phyloP scores from a whole-genome alignment of 306 rosid genomes.

The Quercus robur region DNA sequence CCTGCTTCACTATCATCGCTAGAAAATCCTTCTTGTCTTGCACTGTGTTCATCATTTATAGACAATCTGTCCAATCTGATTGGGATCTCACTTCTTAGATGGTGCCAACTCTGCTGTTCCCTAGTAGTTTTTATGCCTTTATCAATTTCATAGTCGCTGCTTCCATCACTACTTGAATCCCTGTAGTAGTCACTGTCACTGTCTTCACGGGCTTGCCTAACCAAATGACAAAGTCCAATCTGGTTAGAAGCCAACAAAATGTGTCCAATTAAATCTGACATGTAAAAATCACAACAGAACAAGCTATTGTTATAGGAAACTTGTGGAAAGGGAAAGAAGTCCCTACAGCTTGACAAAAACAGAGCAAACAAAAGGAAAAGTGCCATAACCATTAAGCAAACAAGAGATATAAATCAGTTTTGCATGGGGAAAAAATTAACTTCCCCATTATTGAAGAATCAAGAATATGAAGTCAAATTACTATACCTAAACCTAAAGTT shows the following conservation, averaged over 20 bases:
- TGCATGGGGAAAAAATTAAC: not conserved
- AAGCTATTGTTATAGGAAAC: not conserved
- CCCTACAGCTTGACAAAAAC: not conserved
- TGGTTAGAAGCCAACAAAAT: conserved; percentile 4
- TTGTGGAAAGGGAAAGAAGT: not conserved
- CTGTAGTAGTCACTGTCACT: conserved; percentile 53
- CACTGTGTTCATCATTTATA: conserved; percentile 31
- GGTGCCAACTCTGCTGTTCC: conserved; percentile 33
- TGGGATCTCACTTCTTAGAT: conserved; percentile 25
- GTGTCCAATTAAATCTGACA: not conserved
- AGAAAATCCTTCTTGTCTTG: conserved; percentile 52
- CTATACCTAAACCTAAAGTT: not conserved
- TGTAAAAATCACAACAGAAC: not conserved
- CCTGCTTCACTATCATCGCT: conserved; percentile 70
- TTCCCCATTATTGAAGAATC: not conserved
- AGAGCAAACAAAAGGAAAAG: not conserved
- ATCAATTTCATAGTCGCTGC: conserved; percentile 67
- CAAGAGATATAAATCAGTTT: not conserved
- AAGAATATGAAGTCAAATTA: not conserved
- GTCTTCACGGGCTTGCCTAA: conserved; percentile 59
- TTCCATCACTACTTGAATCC: conserved; percentile 86
- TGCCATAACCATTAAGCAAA: not conserved
- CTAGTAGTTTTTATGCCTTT: conserved; percentile 27
- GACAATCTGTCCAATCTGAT: conserved; percentile 42
- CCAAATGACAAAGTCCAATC: conserved; percentile 19